Base-by-base conservation (phyloP, 2,329 filamentous ascomycete genomes). In the Hortaea sp. region DNA sequence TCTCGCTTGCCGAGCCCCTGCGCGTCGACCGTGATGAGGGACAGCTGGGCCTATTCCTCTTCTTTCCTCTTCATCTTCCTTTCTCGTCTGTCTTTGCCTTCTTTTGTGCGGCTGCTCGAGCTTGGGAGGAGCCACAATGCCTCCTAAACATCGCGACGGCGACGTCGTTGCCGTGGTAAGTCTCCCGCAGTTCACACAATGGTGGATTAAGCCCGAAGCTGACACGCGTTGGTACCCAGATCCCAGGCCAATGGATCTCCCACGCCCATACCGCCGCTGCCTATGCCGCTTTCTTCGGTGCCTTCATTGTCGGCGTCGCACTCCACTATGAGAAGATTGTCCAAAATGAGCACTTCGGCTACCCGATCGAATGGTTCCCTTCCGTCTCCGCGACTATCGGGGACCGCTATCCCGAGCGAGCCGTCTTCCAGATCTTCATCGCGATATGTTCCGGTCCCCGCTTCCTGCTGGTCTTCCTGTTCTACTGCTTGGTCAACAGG, bases 321-420 rank as follows among this genome's bases (percentile, higher is more conserved):
- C 76, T 98, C 42, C 92, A 98, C 69, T 97, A 92, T 70, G 79
- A 85, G 63, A 98, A 98, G 73, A 98, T 98, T 57, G 92, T 98
- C 46, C 76, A 95, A 68, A 98, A 98, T 69, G 88, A 98, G 50
- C 52, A 58, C 52, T 61, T 51, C 43, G 88, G 88, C 57, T 95
- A 94, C 63, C 64, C 64, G 2, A 52, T 63, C 44, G 64, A 66
- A 55, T 66, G 64, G 64, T 66, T 66, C 39, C 64, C 64, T 27
- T 66, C 64, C 29, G 64, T 66, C 40, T 57, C 53, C 48, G 32
- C 92, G 37, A 97, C 92, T 32, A 98, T 98, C 69, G 92, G 92
- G 64, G 92, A 98, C 67, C 82, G 89, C 55, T 97, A 95, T 62
- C 92, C 92, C 44, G 92, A 98, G 69, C 84, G 92, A 49, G 94